A percentile compares a stretch with the other conserved stretches of the same genome.
Conservation (phyloP, 768 basidiomycete species). For the Pleurotus tuoliensis region DNA sequence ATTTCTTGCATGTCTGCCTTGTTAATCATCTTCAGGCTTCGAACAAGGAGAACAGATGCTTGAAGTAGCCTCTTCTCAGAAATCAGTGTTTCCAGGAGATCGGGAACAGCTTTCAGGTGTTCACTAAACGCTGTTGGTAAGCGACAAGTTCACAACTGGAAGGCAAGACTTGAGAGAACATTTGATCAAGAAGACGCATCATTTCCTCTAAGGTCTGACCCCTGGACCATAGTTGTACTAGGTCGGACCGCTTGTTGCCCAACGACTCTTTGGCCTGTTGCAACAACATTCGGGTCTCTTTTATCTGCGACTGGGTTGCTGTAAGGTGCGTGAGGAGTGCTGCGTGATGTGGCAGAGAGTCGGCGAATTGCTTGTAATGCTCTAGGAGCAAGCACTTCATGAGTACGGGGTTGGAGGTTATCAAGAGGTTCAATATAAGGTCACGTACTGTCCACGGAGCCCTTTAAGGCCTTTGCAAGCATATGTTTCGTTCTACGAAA, state of each 20-base stretch:
- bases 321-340: slow-evolving; percentile 68
- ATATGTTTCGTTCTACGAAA: slow-evolving; percentile 74
- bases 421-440: neutral
- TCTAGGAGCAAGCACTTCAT: slow-evolving; percentile 38
- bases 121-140: slow-evolving; percentile 52
- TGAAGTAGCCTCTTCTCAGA: slow-evolving; percentile 92
- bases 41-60: slow-evolving; percentile 81
- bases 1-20: slow-evolving; percentile 92
- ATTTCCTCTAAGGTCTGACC: slow-evolving; percentile 94
- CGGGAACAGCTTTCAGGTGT: slow-evolving; percentile 85
- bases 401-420: neutral
- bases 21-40: slow-evolving; percentile 86
- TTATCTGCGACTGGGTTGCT: slow-evolving; percentile 71
- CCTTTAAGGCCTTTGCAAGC: slow-evolving; percentile 77
- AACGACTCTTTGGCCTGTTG: slow-evolving; percentile 77
- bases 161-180: slow-evolving; percentile 42
- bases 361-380: slow-evolving; percentile 92
- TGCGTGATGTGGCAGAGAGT: slow-evolving; percentile 89
- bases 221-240: slow-evolving; percentile 85
- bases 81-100: slow-evolving; percentile 88
- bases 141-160: neutral
- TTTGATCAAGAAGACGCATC: slow-evolving; percentile 90
- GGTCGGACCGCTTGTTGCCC: slow-evolving; percentile 80
- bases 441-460: slow-evolving; percentile 81
- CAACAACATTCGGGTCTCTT: slow-evolving; percentile 63